phyloP scores from a whole-genome alignment of 2,329 filamentous ascomycete genomes.

The Colletotrichum karsti region DNA sequence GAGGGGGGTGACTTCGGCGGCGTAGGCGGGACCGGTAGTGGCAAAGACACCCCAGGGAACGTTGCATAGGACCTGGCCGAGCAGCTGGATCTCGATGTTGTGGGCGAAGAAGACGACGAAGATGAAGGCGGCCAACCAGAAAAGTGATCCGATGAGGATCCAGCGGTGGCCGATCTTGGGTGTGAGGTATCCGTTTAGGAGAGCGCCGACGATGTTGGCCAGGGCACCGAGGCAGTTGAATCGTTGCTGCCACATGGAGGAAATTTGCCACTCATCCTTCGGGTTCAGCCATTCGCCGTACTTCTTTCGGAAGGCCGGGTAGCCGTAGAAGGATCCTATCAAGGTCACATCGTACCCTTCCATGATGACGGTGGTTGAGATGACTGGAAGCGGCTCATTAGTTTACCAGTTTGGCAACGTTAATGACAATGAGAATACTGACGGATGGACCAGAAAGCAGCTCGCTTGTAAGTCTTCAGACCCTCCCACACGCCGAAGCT shows the following conservation, averaged over 20 bases:
- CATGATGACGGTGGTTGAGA: constrained; percentile 59
- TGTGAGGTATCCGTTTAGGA: constrained; percentile 52
- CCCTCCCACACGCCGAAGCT: constrained; percentile 43
- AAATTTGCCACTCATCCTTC: constrained; percentile 53
- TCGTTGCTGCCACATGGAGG: constrained; percentile 59
- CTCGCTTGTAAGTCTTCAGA: constrained; percentile 49
- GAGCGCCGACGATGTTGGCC: constrained; percentile 47
- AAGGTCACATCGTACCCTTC: constrained; percentile 59
- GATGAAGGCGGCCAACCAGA: constrained; percentile 50
- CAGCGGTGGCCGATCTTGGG: constrained; percentile 51
- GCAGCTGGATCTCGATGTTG: constrained; percentile 49
- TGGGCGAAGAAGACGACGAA: constrained; percentile 59
- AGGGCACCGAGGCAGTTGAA: constrained; percentile 47
- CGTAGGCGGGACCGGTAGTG: constrained; percentile 51
- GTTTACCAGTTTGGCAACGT: not conserved
- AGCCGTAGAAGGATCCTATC: constrained; percentile 55
- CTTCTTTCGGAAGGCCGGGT: constrained; percentile 46
- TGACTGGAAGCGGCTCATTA: constrained; percentile 35
- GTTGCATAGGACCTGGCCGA: constrained; percentile 55
- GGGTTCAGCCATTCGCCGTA: constrained; percentile 47
- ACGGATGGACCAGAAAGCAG: constrained; percentile 50
- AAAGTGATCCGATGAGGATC: constrained; percentile 52
- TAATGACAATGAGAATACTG: constrained; percentile 22
- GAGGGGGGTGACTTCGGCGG: constrained; percentile 52
- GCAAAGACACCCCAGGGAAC: constrained; percentile 56